Evolutionary conservation across 2,329 filamentous ascomycete species (phyloP), one percentile per base, ranked within the genome.

Genomic region (Knoxdaviesia capensis): DNA sequence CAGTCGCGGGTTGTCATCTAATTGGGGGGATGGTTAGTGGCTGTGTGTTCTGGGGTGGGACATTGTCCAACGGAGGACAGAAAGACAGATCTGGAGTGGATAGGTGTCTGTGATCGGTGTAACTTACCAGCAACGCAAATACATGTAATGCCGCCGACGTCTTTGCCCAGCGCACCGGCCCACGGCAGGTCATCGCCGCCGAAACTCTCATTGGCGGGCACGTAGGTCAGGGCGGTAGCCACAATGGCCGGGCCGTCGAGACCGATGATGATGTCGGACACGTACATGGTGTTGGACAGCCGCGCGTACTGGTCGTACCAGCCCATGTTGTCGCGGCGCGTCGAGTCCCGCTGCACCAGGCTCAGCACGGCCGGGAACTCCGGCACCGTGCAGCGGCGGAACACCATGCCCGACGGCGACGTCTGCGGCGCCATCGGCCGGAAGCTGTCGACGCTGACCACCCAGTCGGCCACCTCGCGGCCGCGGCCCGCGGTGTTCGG

Each of bases 301-400:
- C 60, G 63, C 43, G 61, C 62, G 47, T 75, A 77, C 49, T 74
- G 68, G 49, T 76, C 70, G 48, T 67, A 74, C 68, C 70, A 74
- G 37, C 70, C 70, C 48, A 71, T 64, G 38, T 62, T 60, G 33
- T 62, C 58, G 45, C 67, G 64, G 39, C 57, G 58, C 7, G 54
- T 53, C 0, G 65, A 66, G 42, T 68, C 64, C 40, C 55, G 59
- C 42, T 64, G 63, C 7, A 71, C 68, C 48, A 74, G 61, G 2
- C 62, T 59, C 40, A 71, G 50, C 2, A 74, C 64, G 31, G 52
- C 47, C 34, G 61, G 53, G 44, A 64, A 64, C 45, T 75, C 69
- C 31, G 54, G 45, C 31, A 62, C 52, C 31, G 59, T 59, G 48
- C 68, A 71, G 11, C 54, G 52, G 32, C 63, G 58, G 47, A 71